Conservation (phyloP, 192 early-diverging fungal genomes). For the Paraglomus occultum region DNA sequence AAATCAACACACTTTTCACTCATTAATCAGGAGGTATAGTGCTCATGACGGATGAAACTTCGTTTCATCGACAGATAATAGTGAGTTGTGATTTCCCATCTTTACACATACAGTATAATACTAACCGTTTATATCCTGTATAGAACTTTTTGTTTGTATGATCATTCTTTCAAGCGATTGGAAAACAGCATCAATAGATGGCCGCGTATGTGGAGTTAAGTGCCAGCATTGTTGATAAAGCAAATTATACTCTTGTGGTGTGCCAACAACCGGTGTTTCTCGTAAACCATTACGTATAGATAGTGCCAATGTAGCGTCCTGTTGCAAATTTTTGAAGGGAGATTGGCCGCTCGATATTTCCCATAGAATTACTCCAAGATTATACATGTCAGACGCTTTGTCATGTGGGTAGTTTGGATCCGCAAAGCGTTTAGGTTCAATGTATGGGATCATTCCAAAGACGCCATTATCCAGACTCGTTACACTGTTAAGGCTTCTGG, state of each 20-base stretch:
- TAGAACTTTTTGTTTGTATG: not conserved
- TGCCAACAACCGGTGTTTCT: conserved; percentile 35
- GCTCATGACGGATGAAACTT: no score
- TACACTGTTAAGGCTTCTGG: not conserved
- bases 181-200: conserved; percentile 30
- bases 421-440: conserved; percentile 1
- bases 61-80: no score
- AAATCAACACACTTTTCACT: no score
- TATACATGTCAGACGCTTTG: conserved; percentile 34
- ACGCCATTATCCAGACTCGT: conserved; percentile 5
- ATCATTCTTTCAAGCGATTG: conserved; percentile 6
- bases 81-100: no score
- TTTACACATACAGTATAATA: no score
- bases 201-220: conserved; percentile 29
- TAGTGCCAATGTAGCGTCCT: conserved; percentile 35
- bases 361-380: conserved; percentile 41
- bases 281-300: conserved; percentile 39
- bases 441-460: conserved; percentile 9
- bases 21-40: no score
- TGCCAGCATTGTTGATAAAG: conserved; percentile 43
- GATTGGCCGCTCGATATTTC: conserved; percentile 39
- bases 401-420: not conserved
- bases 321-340: conserved; percentile 32
- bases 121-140: no score
- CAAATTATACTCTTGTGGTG: conserved; percentile 34